A percentile compares a stretch with the other conserved stretches of the same genome.
Conservation (phyloP, 73 alveolate species). For the Blepharisma stoltei region DNA sequence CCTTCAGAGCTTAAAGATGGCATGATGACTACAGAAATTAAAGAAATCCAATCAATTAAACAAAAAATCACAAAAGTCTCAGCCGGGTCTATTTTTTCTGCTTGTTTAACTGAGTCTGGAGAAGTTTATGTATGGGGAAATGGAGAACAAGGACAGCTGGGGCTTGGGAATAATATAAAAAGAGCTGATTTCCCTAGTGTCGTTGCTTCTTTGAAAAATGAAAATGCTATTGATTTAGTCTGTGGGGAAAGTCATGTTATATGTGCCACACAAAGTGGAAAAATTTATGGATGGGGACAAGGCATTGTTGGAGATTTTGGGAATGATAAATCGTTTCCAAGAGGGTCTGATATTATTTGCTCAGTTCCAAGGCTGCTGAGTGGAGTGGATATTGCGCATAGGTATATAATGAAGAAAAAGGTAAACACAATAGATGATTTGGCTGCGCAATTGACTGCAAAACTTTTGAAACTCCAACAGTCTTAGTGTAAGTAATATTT, state of each 20-base stretch:
- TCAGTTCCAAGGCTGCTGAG: neutral
- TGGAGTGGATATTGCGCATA: neutral
- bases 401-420: neutral
- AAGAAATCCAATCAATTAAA: neutral
- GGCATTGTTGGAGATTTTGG: conserved; percentile 50
- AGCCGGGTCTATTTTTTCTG: conserved; percentile 78
- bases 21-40: neutral
- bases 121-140: conserved; percentile 84
- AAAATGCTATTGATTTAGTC: conserved; percentile 47
- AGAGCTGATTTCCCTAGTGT: conserved; percentile 39
- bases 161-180: conserved; percentile 50
- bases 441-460: no score
- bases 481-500: no score
- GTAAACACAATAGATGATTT: no score
- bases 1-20: conserved; percentile 5
- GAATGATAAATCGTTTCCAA: neutral
- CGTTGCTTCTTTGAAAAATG: conserved; percentile 35
- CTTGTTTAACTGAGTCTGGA: conserved; percentile 67
- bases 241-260: conserved; percentile 78
- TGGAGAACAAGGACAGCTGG: conserved; percentile 83
- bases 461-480: no score
- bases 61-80: conserved; percentile 46
- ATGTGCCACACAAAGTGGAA: conserved; percentile 59
- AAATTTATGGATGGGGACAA: conserved; percentile 86
- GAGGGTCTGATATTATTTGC: conserved; percentile 9